These are phyloP conservation scores for Magnaporthiopsis rhizophila DNA, from an alignment of 2,329 filamentous ascomycete genomes.

Conservation along the genomic window DNA sequence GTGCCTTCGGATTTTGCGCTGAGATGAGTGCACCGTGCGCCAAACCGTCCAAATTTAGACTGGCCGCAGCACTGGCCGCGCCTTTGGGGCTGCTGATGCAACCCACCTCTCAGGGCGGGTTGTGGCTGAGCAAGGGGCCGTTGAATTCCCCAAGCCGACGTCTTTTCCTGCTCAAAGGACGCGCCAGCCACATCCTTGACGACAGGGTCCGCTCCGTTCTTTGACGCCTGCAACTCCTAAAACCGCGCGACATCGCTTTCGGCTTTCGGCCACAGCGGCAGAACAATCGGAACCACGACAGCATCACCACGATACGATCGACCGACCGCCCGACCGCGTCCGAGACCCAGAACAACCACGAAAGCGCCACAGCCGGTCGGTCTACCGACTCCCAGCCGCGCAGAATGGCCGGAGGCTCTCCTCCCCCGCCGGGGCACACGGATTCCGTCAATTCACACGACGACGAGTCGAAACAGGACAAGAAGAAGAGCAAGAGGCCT, in stretches of 20 bases:
- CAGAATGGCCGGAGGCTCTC: slow-evolving; percentile 37
- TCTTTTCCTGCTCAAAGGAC: not conserved
- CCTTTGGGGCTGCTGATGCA: not conserved
- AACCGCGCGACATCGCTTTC: not conserved
- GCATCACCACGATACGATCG: not conserved
- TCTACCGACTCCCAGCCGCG: slow-evolving; percentile 11
- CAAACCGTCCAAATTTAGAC: not conserved
- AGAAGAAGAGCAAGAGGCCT: slow-evolving; percentile 82
- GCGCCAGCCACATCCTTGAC: not conserved
- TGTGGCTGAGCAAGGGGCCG: slow-evolving; percentile 4
- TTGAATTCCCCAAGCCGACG: not conserved
- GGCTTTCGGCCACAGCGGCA: not conserved
- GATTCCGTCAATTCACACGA: slow-evolving; percentile 51
- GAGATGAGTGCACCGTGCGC: not conserved
- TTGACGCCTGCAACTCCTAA: not conserved
- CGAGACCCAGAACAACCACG: not conserved
- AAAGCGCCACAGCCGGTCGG: slow-evolving; percentile 1
- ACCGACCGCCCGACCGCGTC: not conserved
- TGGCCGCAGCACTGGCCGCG: not conserved
- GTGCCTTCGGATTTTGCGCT: not conserved
- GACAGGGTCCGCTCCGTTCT: not conserved
- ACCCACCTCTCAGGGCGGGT: not conserved
- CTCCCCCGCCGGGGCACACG: slow-evolving; percentile 34
- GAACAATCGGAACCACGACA: not conserved
- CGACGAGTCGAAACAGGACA: slow-evolving; percentile 39